Base-by-base conservation (phyloP, 768 basidiomycete species). In the Mycena latifolia region DNA sequence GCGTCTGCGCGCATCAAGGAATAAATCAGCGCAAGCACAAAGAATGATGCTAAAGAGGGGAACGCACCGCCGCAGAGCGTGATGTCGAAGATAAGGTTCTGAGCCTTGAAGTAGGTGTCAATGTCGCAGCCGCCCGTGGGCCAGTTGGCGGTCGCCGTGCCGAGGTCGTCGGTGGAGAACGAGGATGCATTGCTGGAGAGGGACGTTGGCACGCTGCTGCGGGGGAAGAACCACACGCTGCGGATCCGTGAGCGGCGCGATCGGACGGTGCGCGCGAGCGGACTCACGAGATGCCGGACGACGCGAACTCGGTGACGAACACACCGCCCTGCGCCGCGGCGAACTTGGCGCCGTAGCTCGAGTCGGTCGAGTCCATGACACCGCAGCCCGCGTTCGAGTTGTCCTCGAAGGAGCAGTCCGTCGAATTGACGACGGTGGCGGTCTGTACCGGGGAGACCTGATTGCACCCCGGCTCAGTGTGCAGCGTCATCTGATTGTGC, bases 81-180 rank as follows among this genome's bases (percentile, higher is more conserved):
- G 62, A 93, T 93, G 72, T 91, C 89, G 61, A 93, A 86, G 20
- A 92, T 88, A 46, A 93, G 81, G 62, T 86, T 81, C 71, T 93
- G 91, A 0, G 88, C 80, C 55, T 83, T 77, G 74, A 92, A 91
- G 76, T 82, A 90, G 22, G 78, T 69, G 55, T 80, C 77, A 33
- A 88, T 79, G 37, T 78, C 74, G 76, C 93, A 94, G 25, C 81
- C 81, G 18, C 81, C 79, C 2, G 84, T 76, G 6, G 89, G 86
- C 85, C 89, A 94, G 70, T 91, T 90, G 1, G 85, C 91, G 3
- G 87, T 82, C 0, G 93, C 92, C n/a, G 79, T 82, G 15, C 93
- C 92, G 3, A 92, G 79, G 7, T 81, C 80, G 10, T 84, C 75
- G 3, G 86, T 89, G 74, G 89, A 81, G 69, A 88, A 75, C 53